Base-by-base conservation (phyloP, 2,329 filamentous ascomycete species). In the Aspergillus neotritici region DNA sequence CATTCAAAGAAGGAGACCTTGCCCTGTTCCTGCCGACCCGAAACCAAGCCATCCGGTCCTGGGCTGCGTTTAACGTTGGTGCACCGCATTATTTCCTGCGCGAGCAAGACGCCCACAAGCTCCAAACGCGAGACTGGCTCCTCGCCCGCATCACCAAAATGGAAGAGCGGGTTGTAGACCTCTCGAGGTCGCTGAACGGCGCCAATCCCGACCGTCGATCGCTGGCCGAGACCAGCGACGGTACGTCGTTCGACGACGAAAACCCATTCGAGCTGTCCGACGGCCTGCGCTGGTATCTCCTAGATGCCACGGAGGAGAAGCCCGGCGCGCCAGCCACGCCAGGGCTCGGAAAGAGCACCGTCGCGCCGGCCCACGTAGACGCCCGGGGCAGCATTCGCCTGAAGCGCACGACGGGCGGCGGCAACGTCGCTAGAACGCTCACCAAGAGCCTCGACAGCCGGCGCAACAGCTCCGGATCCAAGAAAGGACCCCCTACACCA, bases 51-150 rank as follows among this genome's bases (percentile, higher is more conserved):
- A 93, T 89, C 4, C 86, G 91, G 12, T 91, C 93, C 1, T 98
- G 93, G 93, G 93, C 93, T 4, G 93, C 93, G 1, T 98, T 98
- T 76, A 98, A 98, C 58, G 87, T 98, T 28, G 91, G 90, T 1
- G 94, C 91, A 47, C 93, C 93, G 7, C 93, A 98, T 64, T 97
- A 93, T 70, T 98, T 98, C 70, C 76, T 98, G 3, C 86, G 89
- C 30, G 93, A 98, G 65, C 86, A 94, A 63, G 91, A 97, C 56
- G 78, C 77, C 1, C 94, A 98, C 66, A 84, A 87, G 48, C 73
- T 98, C 5, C 81, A 84, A 25, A 83, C 82, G 37, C 80, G 91
- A 30, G 93, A 98, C 62, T 98, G 93, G 89, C 80, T 98, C n/a
- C 83, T 98, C 6, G 93, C 93, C 7, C 83, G 93, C 12, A 97